Evolutionary conservation across 148 eudicot genomes (phyloP).

Genomic region (Silene conica): DNA sequence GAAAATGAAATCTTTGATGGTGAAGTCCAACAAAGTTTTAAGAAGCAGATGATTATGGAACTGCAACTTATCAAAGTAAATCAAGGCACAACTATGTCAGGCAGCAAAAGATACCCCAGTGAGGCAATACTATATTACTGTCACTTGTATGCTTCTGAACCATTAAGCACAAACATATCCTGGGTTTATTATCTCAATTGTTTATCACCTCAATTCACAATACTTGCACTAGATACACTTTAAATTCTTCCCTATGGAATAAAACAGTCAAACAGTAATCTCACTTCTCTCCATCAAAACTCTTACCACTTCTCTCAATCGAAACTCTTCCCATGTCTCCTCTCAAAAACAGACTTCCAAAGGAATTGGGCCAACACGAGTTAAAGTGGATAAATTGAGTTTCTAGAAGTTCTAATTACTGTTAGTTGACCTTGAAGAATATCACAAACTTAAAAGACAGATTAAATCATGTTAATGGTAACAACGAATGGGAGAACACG

Average conservation of each 20-base stretch:
- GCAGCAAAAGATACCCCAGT: background rate
- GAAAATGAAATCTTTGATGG: background rate
- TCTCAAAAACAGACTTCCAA: background rate
- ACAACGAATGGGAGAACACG: background rate
- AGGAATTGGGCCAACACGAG: background rate
- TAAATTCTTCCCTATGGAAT: background rate
- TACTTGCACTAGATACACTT: background rate
- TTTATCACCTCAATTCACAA: background rate
- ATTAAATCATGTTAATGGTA: background rate
- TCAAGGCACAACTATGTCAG: background rate
- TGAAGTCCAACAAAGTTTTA: background rate
- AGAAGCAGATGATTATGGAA: background rate
- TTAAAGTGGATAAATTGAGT: background rate
- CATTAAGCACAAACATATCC: background rate
- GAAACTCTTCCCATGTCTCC: background rate
- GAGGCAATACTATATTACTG: background rate
- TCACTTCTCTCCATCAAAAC: background rate
- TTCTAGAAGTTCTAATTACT: background rate
- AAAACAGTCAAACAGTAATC: background rate
- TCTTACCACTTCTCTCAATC: background rate
- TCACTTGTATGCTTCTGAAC: background rate
- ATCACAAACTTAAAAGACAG: background rate
- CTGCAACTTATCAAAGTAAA: background rate
- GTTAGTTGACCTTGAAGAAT: background rate
- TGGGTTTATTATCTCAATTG: background rate